phyloP scores from a whole-genome alignment of 2,329 filamentous ascomycete species.

The Fusarium brachygibbosum region DNA sequence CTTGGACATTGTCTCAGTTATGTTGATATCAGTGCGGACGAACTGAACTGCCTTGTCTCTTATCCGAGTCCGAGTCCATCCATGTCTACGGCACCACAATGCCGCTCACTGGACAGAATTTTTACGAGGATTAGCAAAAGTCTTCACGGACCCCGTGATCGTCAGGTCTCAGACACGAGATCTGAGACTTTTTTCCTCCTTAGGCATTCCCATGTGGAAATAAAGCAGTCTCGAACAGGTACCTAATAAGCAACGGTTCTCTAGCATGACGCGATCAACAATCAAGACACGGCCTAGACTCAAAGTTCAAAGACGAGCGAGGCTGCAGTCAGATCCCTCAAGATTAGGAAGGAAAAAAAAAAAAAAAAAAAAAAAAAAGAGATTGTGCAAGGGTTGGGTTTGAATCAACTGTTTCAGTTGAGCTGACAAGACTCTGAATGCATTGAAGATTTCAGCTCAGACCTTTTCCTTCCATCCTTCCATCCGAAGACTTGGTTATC shows the following conservation, averaged over 20 bases:
- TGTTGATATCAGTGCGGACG: not conserved
- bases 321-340: not conserved
- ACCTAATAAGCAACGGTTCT: slow-evolving; percentile 8
- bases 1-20: slow-evolving; percentile 8
- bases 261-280: slow-evolving; percentile 30
- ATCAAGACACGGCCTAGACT: slow-evolving; percentile 16
- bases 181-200: slow-evolving; percentile 29
- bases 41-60: not conserved
- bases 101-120: not conserved
- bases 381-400: slow-evolving; percentile 18
- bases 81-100: not conserved
- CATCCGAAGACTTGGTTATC: not conserved
- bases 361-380: not conserved
- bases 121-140: not conserved
- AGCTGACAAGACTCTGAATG: slow-evolving; percentile 18
- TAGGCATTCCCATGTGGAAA: slow-evolving; percentile 25
- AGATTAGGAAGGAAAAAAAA: not conserved
- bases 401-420: slow-evolving; percentile 24
- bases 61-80: not conserved
- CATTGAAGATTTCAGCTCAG: slow-evolving; percentile 3
- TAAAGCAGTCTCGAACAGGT: slow-evolving; percentile 2
- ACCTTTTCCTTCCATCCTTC: not conserved
- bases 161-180: slow-evolving; percentile 31
- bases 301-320: slow-evolving; percentile 1
- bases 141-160: slow-evolving; percentile 10